Evolutionary conservation across 176 grass and related monocot species (phyloP), one percentile per base, ranked within the genome.

Genomic region (Carex pumila): DNA sequence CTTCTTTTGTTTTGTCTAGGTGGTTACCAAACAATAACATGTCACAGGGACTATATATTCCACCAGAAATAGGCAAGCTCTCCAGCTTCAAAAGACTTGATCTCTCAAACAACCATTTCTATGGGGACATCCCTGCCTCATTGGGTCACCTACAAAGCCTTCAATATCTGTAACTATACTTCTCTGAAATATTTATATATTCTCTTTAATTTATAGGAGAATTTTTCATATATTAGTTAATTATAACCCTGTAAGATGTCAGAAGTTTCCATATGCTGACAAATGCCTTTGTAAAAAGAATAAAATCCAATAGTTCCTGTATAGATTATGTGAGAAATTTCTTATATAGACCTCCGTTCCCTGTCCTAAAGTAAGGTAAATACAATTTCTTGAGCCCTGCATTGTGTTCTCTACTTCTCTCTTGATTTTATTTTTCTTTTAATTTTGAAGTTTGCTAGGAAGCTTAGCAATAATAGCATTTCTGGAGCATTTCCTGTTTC

Each of bases 1-100:
- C 11, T 65, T 17, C 59, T 14, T 34, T 84, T 65, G 11, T 22
- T 73, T 86, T n/a, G 31, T 90, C 53, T 67, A 99, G 96, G 3
- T 84, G 92, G 53, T 87, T 95, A 82, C 93, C 95, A 80, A 95
- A 91, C 88, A 99, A 99, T 83, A 83, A 95, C 80, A 94, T 99
- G 81, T 85, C 86, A 32, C 86, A 32, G 93, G 93, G 8, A 18
- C 43, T 86, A 87, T n/a, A n/a, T n/a, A n/a, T 99, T 80, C 96
- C 96, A 6, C 65, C 31, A 67, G 91, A 91, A 80, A 92, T 99
- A 66, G 96, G 93, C 80, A 95, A 84, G 39, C 96, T 99, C 10
- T 31, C 72, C 31, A 94, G 63, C 22, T 93, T 99, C 71, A 90
- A 67, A 83, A 92, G 85, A 13, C 96, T 99, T 29, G 93, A 99